Base-by-base conservation (phyloP, 2,329 filamentous ascomycete species). In the Hypoxylon sp. region DNA sequence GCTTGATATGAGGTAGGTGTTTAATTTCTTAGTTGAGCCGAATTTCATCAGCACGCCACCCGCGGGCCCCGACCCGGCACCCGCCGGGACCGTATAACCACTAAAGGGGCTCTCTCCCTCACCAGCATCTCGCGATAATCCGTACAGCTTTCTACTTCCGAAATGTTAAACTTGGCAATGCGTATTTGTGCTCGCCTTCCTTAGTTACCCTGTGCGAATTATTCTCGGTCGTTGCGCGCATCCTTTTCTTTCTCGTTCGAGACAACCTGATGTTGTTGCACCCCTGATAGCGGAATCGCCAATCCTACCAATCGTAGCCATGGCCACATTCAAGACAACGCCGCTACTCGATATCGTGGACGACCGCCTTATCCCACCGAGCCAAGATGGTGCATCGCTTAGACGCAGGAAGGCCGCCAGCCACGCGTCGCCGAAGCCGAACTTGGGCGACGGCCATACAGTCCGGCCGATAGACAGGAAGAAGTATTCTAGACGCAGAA, bases 401-500 rank as follows among this genome's bases (percentile, higher is more conserved):
- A 32, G 49, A 17, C 49, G 32, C 34, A 53, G 15, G 4, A 43
- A 43, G 4, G 1, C 1, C 6, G 8, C 17, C n/a, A 10, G 17
- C 17, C 37, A 10, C 37, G n/a, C 17, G 4, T 41, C 37, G 17
- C 17, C 37, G 10, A 41, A 41, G 37, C 6, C 37, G 37, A 41
- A 20, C 37, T n/a, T 39, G 4, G 19, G 17, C 0, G 30, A 22
- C 2, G 26, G 34, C 15, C 11, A 41, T 24, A 6, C 15, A 5
- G n/a, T 51, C 17, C 56, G 32, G 47, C 34, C 20, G 20, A 32
- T 20, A 11, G 34, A 41, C 30, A 41, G 15, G 13, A 60, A 17
- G 32, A 59, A n/a, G 22, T 11, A 30, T 24, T 41, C 28, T 32
- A 59, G 41, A 24, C 63, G 56, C 19, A 64, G 50, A 44, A 64